These are phyloP conservation scores for Echinochloa phyllopogon DNA, from an alignment of 176 grass and related monocot genomes.

Conservation along the genomic window DNA sequence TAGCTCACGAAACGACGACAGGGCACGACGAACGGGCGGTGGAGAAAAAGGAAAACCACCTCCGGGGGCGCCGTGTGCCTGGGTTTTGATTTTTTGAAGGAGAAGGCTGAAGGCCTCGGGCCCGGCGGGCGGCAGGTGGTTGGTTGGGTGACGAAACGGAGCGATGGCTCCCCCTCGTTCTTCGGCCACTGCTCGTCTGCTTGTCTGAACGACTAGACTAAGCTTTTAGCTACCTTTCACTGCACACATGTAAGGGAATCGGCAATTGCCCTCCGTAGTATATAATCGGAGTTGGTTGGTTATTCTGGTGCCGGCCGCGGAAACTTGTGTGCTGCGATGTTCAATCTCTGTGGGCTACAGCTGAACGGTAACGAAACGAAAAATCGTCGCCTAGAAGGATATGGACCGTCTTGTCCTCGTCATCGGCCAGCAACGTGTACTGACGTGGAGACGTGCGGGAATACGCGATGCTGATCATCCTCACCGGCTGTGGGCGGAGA, in stretches of 20 bases:
- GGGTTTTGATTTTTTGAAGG: no score
- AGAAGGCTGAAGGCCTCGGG: no score
- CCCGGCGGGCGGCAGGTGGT: no score
- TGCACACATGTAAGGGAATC: background rate
- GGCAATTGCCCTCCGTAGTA: background rate
- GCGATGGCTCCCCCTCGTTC: background rate
- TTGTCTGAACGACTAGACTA: background rate
- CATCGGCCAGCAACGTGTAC: no score
- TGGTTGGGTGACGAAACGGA: background rate
- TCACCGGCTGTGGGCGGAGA: no score
- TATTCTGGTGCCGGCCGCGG: background rate
- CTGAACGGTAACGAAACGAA: background rate
- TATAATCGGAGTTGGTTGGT: background rate
- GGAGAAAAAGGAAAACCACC: background rate
- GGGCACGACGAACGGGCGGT: background rate
- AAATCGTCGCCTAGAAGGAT: background rate
- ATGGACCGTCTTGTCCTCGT: background rate
- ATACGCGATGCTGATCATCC: no score
- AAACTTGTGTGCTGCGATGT: background rate
- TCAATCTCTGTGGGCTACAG: background rate
- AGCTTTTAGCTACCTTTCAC: slow-evolving; percentile 5
- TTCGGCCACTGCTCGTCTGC: background rate
- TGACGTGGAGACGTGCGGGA: no score
- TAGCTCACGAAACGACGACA: background rate
- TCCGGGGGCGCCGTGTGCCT: no score